Evolutionary conservation across 163 green algal genomes (phyloP).

Genomic region (Prototheca wickerhamii): DNA sequence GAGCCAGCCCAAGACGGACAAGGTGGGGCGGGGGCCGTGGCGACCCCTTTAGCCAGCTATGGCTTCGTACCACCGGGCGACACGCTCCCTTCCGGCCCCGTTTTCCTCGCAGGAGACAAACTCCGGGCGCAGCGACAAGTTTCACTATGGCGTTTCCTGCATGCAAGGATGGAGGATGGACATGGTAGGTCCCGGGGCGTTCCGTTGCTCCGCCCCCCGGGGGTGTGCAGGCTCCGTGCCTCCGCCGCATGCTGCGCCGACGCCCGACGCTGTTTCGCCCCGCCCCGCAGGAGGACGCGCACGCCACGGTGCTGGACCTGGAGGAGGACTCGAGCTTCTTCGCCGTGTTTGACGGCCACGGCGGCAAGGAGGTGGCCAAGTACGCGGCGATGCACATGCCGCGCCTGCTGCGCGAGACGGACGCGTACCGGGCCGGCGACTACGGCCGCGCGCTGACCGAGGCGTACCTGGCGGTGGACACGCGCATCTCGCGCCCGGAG

Average conservation of each 20-base stretch:
- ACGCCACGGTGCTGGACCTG: slow-evolving; percentile 45
- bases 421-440: slow-evolving; percentile 21
- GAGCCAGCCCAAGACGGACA: slow-evolving; percentile 40
- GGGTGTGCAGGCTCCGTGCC: too few species aligned
- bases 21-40: slow-evolving; percentile 22
- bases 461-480: slow-evolving; percentile 43
- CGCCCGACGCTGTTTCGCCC: too few species aligned
- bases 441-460: slow-evolving; percentile 25
- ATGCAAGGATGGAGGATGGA: slow-evolving; percentile 68
- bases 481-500: slow-evolving; percentile 24
- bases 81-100: not conserved
- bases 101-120: slow-evolving; percentile 37
- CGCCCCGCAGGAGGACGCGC: slow-evolving; percentile 54
- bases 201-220: not conserved
- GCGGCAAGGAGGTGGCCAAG: slow-evolving; percentile 63
- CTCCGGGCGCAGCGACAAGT: slow-evolving; percentile 40
- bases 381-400: slow-evolving; percentile 57
- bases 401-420: slow-evolving; percentile 22
- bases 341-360: slow-evolving; percentile 74
- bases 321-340: slow-evolving; percentile 45
- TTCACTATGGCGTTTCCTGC: slow-evolving; percentile 44
- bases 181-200: slow-evolving; percentile 33
- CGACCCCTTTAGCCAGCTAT: not conserved
- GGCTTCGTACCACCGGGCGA: not conserved
- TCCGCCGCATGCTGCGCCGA: too few species aligned